Evolutionary conservation across 192 early-diverging fungal species (phyloP).

Genomic region (Haplosporangium gracile): DNA sequence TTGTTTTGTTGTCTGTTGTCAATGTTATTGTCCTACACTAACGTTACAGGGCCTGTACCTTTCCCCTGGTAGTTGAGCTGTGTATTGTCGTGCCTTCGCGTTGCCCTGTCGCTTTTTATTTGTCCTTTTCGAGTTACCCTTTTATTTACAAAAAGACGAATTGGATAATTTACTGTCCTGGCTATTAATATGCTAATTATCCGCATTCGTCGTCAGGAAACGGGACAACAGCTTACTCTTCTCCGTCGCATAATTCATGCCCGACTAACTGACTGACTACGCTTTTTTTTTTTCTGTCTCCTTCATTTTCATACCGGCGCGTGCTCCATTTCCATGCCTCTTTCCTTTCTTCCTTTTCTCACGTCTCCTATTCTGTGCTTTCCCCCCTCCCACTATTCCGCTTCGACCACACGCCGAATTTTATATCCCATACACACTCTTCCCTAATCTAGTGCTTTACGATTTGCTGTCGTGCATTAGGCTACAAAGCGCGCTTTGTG

Average conservation of each 20-base stretch:
- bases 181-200: background rate
- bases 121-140: background rate
- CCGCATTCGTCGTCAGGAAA: background rate
- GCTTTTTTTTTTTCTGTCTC: background rate
- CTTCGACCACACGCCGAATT: background rate
- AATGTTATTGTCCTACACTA: no score
- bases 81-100: no score
- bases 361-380: background rate
- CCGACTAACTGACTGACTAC: background rate
- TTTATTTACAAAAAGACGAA: background rate
- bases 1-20: background rate
- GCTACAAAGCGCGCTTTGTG: slow-evolving; percentile 62
- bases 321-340: background rate
- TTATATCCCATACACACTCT: no score
- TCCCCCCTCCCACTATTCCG: background rate
- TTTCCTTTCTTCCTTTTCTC: background rate
- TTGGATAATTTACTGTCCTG: background rate
- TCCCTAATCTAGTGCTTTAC: slow-evolving; percentile 60
- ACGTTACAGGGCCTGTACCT: no score
- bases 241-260: background rate
- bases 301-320: background rate
- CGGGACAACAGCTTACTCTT: background rate
- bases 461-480: slow-evolving; percentile 63
- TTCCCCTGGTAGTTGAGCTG: no score
- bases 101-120: background rate